phyloP scores from a whole-genome alignment of 305 asterid genomes.

The Euphrasia arctica region DNA sequence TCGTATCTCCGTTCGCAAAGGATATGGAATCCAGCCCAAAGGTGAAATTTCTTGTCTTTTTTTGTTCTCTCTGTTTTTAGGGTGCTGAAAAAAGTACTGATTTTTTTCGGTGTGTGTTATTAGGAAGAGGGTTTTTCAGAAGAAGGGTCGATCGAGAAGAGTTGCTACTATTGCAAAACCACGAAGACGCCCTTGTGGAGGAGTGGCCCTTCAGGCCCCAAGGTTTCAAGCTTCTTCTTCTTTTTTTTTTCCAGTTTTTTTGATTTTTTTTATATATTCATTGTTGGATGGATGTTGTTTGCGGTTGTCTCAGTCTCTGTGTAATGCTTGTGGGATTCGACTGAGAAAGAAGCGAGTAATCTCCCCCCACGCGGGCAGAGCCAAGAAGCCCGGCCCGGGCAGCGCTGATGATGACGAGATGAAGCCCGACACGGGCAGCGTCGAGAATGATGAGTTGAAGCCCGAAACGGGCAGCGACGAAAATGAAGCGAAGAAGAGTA shows the following conservation, averaged over 20 bases:
- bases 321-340: slow-evolving; percentile 70
- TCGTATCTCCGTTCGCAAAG: background rate
- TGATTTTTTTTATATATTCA: too few relatives aligned
- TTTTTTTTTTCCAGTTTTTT: background rate
- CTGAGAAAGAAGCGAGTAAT: slow-evolving; percentile 44
- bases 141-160: slow-evolving; percentile 29
- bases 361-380: background rate
- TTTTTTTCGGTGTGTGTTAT: slow-evolving; percentile 1
- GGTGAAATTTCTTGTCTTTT: slow-evolving; percentile 29
- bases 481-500: slow-evolving; percentile 25
- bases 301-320: slow-evolving; percentile 36
- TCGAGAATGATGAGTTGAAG: slow-evolving; percentile 20
- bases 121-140: slow-evolving; percentile 39
- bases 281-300: background rate
- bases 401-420: too few relatives aligned
- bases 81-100: background rate
- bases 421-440: background rate
- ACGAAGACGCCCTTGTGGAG: slow-evolving; percentile 74
- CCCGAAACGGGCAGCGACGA: background rate
- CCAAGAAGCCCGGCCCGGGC: background rate
- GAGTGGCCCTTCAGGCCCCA: slow-evolving; percentile 67
- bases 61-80: background rate
- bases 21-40: slow-evolving; percentile 40
- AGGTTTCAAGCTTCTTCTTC: slow-evolving; percentile 31
- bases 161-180: slow-evolving; percentile 52